A percentile compares a stretch with the other conserved stretches of the same genome.
These are phyloP conservation scores for Podaxis carcinomalis DNA, from an alignment of 768 basidiomycete species.

Conservation along the genomic window DNA sequence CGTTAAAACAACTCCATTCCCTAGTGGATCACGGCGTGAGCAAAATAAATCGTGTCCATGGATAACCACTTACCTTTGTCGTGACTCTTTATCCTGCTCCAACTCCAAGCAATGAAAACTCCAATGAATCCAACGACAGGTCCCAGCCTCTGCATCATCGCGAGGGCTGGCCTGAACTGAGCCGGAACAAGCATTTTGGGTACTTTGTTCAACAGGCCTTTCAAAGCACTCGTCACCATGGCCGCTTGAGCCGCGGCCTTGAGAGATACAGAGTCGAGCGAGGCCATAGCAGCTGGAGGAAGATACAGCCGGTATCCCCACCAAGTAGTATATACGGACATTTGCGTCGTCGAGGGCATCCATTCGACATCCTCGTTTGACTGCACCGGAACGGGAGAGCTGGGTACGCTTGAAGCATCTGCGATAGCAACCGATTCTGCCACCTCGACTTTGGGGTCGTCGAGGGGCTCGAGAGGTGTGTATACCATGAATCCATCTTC, in stretches of 20 bases:
- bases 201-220: conserved; percentile 65
- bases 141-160: conserved; percentile 55
- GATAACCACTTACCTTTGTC: conserved; percentile 51
- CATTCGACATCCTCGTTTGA: conserved; percentile 39
- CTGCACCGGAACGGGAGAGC: conserved; percentile 16
- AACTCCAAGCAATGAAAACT: conserved; percentile 75
- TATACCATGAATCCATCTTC: conserved; percentile 72
- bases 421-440: conserved; percentile 58
- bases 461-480: conserved; percentile 59
- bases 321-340: conserved; percentile 76
- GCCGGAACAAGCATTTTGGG: conserved; percentile 58
- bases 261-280: conserved; percentile 57
- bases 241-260: conserved; percentile 72
- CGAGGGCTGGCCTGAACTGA: conserved; percentile 52
- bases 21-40: conserved; percentile 27
- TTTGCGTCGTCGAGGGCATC: conserved; percentile 70
- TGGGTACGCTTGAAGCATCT: background rate
- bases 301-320: conserved; percentile 78
- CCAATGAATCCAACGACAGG: conserved; percentile 72
- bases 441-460: conserved; percentile 61
- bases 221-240: conserved; percentile 68
- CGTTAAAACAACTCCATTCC: conserved; percentile 74
- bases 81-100: conserved; percentile 61
- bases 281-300: conserved; percentile 68
- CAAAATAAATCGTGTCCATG: conserved; percentile 9